Base-by-base conservation (phyloP, 768 basidiomycete species). In the Cubamyces sp. region DNA sequence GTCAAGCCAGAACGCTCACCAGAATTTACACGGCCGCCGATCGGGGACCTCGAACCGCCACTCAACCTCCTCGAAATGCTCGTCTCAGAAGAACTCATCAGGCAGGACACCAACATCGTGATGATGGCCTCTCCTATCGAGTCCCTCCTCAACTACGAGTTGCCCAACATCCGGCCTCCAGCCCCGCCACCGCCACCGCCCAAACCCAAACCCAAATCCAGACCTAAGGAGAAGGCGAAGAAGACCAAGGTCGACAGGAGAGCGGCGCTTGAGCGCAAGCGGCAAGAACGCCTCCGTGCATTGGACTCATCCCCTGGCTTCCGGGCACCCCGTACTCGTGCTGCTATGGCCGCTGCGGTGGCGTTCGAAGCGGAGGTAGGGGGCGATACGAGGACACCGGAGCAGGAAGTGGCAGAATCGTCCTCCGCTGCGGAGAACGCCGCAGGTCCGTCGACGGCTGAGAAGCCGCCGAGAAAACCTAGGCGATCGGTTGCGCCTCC, bases 31-130 rank as follows among this genome's bases (percentile, higher is more conserved):
- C 51, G 18, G 0, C 52, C 65, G 21, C 42, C 30, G 18, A 40
- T 90, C 18, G 92, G 93, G 23, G 85, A 92, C 68, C 82, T 96
- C 23, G 94, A 96, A 73, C 87, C 91, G 1, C 80, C 87, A 3
- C 64, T 88, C 2, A 75, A 81, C 1, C 67, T 84, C 7, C 76
- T 94, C 1, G 76, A 83, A 15, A 78, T 88, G 28, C 82, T 90
- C 25, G 70, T 80, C 14, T 85, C 83, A 18, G 71, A 70, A n/a
- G 80, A 85, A 26, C 69, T 74, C 15, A 81, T 92, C 51, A 76
- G 81, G 60, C 78, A 83, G 8, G 80, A 82, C 15, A 73, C 83
- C 19, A 83, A 84, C 51, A 74, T 90, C 62, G 69, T 87, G 42
- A 74, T 92, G 5, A 74, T 81, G 49, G 73, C 80, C 2, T 79